Evolutionary conservation across 805 yeast genomes (phyloP).

Genomic region (Saccharomycodes ludwigii): DNA sequence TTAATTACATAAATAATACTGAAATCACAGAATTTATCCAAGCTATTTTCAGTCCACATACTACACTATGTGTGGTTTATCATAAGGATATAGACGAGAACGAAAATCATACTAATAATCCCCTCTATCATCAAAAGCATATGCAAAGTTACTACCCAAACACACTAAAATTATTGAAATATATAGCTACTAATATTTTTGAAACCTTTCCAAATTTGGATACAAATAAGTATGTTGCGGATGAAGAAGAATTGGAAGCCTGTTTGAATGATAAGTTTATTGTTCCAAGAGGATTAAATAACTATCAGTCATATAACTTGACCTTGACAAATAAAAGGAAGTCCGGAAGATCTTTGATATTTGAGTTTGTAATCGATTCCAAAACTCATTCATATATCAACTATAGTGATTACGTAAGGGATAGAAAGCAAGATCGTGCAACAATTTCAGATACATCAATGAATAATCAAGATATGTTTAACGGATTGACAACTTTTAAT

Average conservation of each 20-base stretch:
- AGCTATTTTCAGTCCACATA: constrained; percentile 33
- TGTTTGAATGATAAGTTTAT: constrained; percentile 25
- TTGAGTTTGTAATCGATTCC: constrained; percentile 42
- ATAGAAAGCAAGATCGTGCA: too few species aligned
- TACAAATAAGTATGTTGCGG: constrained; percentile 16
- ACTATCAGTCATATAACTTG: constrained; percentile 27
- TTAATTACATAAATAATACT: constrained; percentile 42
- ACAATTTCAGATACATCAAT: constrained; percentile 19
- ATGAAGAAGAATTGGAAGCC: constrained; percentile 37
- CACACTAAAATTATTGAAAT: constrained; percentile 39
- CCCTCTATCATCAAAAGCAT: neutral
- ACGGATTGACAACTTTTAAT: constrained; percentile 79
- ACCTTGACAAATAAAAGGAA: constrained; percentile 60
- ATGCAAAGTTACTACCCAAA: constrained; percentile 37
- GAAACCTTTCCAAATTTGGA: constrained; percentile 38
- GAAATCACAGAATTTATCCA: constrained; percentile 40
- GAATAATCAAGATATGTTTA: constrained; percentile 44
- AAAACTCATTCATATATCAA: constrained; percentile 27
- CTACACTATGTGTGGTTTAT: constrained; percentile 33
- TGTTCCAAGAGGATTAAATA: constrained; percentile 43
- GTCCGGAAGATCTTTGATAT: constrained; percentile 66
- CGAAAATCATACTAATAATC: constrained; percentile 5
- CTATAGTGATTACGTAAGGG: constrained; percentile 13
- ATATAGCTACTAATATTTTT: constrained; percentile 65
- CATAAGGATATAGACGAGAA: constrained; percentile 33